Evolutionary conservation across 306 rosid species (phyloP), one percentile per base, ranked within the genome.

Genomic region (Vigna angularis): DNA sequence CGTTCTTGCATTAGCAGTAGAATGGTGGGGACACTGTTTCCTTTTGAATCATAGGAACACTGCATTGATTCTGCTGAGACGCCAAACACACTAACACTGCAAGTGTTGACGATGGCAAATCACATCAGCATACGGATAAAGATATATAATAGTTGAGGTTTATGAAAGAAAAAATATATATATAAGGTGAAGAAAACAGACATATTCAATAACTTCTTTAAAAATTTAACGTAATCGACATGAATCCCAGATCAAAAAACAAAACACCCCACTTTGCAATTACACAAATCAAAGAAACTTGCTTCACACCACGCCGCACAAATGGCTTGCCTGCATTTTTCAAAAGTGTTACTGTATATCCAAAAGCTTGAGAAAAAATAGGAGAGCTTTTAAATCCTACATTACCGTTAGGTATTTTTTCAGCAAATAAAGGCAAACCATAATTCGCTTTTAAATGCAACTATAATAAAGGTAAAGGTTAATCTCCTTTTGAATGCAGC

Each of bases 11-110:
- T 91, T 24, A 91, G 88, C 76, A 96, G 77, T 50, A 96, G 98
- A 78, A 91, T 88, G 14, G 90, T 93, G 10, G 99, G 98, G 36
- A 93, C 97, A 56, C 99, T 96, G 75, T 96, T 96, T 80, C 98
- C 97, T 67, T 86, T 91, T 34, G 97, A 81, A 90, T 93, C 99
- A 68, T 88, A 92, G 42, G 93, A 91, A 78, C 96, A 85, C 79
- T 93, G 99, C 99, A 96, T 96, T 44, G 99, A 96, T 73, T 96
- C 99, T 7, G 98, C 96, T 20, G 99, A 96, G 73, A 96, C 99
- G 4, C 99, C 99, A 79, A 96, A 96, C 40, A 91, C 96, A 38
- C 90, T 93, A 3, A 91, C 98, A 79, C 99, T 96, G 87, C 73
- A 88, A 80, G 70, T 66, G 47, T 70, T 79, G 61, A 75, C 2